Percentiles rank a stretch among this genome's conserved stretches.
phyloP scores from a whole-genome alignment of 1,284 basidiomycete species.

The Agroathelia rolfsii region DNA sequence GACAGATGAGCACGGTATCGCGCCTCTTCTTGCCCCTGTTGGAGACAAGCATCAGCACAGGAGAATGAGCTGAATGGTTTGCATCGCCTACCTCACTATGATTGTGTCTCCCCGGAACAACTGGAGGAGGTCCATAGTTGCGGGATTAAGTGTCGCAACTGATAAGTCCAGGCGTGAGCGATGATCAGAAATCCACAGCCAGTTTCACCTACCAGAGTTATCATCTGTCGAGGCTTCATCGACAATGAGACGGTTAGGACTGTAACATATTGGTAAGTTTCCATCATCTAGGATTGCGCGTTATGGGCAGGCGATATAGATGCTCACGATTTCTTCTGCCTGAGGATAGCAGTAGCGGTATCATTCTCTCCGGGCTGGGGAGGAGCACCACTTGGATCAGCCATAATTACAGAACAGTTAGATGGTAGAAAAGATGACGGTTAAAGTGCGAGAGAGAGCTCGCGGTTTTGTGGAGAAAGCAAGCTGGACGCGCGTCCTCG shows the following conservation, averaged over 20 bases:
- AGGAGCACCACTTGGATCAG: slow-evolving; percentile 71
- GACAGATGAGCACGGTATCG: slow-evolving; percentile 64
- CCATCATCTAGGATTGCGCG: slow-evolving; percentile 11
- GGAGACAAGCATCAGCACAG: too few relatives aligned
- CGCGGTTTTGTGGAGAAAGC: slow-evolving; percentile 9
- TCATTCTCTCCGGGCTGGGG: slow-evolving; percentile 74
- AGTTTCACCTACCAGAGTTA: slow-evolving; percentile 65
- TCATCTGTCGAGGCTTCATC: slow-evolving; percentile 89
- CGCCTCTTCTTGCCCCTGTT: slow-evolving; percentile 58
- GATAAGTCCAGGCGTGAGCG: slow-evolving; percentile 6
- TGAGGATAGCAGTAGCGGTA: slow-evolving; percentile 86
- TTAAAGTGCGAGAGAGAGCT: slow-evolving; percentile 14
- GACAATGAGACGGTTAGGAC: slow-evolving; percentile 90
- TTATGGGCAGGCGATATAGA: slow-evolving; percentile 3
- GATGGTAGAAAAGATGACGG: slow-evolving; percentile 9
- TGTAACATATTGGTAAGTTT: slow-evolving; percentile 27
- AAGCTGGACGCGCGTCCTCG: slow-evolving; percentile 36
- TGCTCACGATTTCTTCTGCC: slow-evolving; percentile 92
- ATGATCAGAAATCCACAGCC: background rate
- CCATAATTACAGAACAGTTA: slow-evolving; percentile 37
- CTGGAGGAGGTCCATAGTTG: slow-evolving; percentile 91
- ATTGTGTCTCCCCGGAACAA: slow-evolving; percentile 95
- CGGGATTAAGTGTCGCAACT: slow-evolving; percentile 92
- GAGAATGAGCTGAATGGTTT: background rate
- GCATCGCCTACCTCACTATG: slow-evolving; percentile 88